Evolutionary conservation across 208 protist genomes (phyloP).

Genomic region (Willaertia magna): DNA sequence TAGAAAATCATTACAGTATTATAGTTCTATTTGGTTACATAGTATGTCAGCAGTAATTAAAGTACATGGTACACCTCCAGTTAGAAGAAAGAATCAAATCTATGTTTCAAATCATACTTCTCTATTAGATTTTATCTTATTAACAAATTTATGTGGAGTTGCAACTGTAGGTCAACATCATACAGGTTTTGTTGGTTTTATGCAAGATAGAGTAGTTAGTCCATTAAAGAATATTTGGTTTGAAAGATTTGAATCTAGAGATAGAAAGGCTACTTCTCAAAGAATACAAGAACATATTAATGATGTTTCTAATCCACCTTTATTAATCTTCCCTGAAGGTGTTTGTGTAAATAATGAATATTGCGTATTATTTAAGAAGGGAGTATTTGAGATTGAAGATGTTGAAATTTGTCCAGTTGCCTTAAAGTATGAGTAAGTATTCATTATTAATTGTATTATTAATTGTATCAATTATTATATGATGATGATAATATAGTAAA

Average conservation of each 20-base stretch:
- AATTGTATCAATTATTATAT: neutral
- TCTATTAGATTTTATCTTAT: conserved; percentile 22
- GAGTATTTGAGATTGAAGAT: conserved; percentile 32
- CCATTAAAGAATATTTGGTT: conserved; percentile 29
- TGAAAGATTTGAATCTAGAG: conserved; percentile 21
- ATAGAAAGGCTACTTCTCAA: neutral
- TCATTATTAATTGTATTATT: no score
- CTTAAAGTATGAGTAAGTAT: no score
- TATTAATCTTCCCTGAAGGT: conserved; percentile 33
- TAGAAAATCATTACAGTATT: conserved; percentile 4
- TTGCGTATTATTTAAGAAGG: conserved; percentile 33
- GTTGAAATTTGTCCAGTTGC: conserved; percentile 28
- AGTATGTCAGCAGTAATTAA: conserved; percentile 14
- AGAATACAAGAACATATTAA: conserved; percentile 12
- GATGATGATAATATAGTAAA: neutral
- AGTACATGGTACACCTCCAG: conserved; percentile 21
- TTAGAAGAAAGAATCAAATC: conserved; percentile 15
- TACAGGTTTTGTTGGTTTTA: conserved; percentile 25
- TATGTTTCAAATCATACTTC: conserved; percentile 32
- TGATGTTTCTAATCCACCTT: conserved; percentile 2
- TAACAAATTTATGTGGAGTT: neutral
- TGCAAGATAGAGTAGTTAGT: conserved; percentile 20
- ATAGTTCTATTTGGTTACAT: neutral
- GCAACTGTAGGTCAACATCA: conserved; percentile 28
- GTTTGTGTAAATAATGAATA: conserved; percentile 39